These are phyloP conservation scores for Stereum hirsutum DNA, from an alignment of 1,284 basidiomycete genomes.

Conservation along the genomic window DNA sequence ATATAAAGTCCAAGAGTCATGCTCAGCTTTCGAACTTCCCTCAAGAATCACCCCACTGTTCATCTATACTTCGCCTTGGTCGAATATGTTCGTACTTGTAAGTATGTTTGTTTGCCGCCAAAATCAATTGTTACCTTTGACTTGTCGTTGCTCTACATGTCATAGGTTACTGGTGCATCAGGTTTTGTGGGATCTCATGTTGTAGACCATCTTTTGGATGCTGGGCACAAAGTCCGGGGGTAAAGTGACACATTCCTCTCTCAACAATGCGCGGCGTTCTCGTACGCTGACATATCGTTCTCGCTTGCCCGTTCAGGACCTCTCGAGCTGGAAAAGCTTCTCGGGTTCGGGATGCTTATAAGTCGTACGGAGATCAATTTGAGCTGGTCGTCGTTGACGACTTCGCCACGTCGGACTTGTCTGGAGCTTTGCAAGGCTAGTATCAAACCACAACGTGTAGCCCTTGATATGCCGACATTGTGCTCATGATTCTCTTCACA, in stretches of 20 bases:
- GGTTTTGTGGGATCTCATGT: not conserved
- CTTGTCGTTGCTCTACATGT: too few relatives aligned
- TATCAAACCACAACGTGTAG: too few relatives aligned
- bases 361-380: not conserved
- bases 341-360: not conserved
- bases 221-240: not conserved
- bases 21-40: too few relatives aligned
- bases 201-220: not conserved
- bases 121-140: too few relatives aligned
- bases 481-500: not conserved
- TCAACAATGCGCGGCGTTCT: not conserved
- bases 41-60: too few relatives aligned
- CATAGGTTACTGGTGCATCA: not conserved
- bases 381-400: constrained; percentile 1
- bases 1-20: too few relatives aligned
- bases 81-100: too few relatives aligned
- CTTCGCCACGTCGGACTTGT: not conserved
- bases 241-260: not conserved
- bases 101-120: too few relatives aligned
- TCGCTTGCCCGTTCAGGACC: not conserved
- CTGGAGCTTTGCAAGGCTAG: not conserved
- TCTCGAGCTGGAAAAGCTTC: not conserved
- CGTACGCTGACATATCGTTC: not conserved
- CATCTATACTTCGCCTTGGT: too few relatives aligned
- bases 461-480: not conserved